Conservation (phyloP, 2,329 filamentous ascomycete genomes). For the Xenoacremonium recifei region DNA sequence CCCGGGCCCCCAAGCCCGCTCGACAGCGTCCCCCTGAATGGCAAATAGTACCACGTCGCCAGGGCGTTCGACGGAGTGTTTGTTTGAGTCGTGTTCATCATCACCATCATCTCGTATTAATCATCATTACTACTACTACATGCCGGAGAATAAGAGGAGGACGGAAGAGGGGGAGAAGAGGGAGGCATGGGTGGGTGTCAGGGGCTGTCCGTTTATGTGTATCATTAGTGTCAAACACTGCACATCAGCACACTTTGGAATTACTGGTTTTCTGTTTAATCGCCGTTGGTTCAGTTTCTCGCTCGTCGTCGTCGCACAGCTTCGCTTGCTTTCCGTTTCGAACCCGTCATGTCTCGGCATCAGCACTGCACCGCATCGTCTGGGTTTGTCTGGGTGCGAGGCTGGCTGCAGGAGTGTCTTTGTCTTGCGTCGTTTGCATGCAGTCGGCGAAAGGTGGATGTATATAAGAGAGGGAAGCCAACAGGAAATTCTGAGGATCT, state of each 20-base stretch:
- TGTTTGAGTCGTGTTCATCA: neutral
- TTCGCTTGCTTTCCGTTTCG: neutral
- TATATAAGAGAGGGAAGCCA: too few species aligned
- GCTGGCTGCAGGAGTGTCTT: too few species aligned
- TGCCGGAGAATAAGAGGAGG: neutral
- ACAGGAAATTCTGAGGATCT: too few species aligned
- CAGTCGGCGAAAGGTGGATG: too few species aligned
- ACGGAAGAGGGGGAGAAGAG: neutral
- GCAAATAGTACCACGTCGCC: slow-evolving; percentile 13
- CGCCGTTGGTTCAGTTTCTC: too few species aligned
- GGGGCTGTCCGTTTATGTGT: neutral
- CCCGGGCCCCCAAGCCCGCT: slow-evolving; percentile 26
- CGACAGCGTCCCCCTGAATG: slow-evolving; percentile 24
- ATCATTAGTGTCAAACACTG: neutral
- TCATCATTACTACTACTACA: neutral
- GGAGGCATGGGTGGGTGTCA: neutral
- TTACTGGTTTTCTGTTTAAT: neutral
- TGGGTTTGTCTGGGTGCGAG: too few species aligned
- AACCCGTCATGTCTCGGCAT: neutral
- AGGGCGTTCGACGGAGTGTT: neutral
- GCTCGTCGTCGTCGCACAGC: neutral
- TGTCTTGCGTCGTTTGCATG: too few species aligned
- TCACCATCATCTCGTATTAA: neutral
- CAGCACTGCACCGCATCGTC: too few species aligned
- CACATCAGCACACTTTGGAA: neutral